Percentiles rank a stretch among this genome's conserved stretches.
These are phyloP conservation scores for Cystobasidium tubakii DNA, from an alignment of 768 basidiomycete genomes.

Conservation along the genomic window DNA sequence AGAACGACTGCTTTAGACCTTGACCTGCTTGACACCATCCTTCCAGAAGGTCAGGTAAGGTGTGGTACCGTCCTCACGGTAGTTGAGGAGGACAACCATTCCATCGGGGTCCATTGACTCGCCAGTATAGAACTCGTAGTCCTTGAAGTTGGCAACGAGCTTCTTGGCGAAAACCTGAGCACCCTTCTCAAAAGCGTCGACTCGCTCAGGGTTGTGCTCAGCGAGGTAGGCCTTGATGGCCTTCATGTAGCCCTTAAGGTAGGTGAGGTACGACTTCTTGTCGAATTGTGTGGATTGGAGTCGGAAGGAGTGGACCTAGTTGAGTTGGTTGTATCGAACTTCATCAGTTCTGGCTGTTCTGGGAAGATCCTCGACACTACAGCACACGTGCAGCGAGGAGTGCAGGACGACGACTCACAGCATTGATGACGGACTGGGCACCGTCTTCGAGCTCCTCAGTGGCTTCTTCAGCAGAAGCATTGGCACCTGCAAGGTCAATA, in stretches of 20 bases:
- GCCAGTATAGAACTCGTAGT: conserved; percentile 71
- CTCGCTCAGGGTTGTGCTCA: conserved; percentile 58
- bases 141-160: conserved; percentile 77
- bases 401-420: conserved; percentile 50
- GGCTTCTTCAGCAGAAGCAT: conserved; percentile 58
- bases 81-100: conserved; percentile 91
- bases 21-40: conserved; percentile 72
- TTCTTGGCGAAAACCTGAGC: conserved; percentile 60
- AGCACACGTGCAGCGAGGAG: neutral
- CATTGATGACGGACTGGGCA: conserved; percentile 72
- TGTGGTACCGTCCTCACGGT: conserved; percentile 58
- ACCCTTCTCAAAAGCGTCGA: conserved; percentile 72
- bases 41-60: conserved; percentile 53
- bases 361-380: neutral
- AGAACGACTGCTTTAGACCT: conserved; percentile 34
- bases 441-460: conserved; percentile 78
- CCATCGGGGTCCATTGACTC: conserved; percentile 62
- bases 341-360: too few species aligned
- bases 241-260: conserved; percentile 98
- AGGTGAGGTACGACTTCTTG: conserved; percentile 75
- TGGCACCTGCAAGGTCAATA: conserved; percentile 84
- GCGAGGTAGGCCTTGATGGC: conserved; percentile 64
- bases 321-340: neutral
- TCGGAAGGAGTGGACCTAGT: conserved; percentile 69
- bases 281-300: conserved; percentile 74